Evolutionary conservation across 495 filamentous ascomycete genomes (phyloP).

Genomic region (Penicillium silybi): DNA sequence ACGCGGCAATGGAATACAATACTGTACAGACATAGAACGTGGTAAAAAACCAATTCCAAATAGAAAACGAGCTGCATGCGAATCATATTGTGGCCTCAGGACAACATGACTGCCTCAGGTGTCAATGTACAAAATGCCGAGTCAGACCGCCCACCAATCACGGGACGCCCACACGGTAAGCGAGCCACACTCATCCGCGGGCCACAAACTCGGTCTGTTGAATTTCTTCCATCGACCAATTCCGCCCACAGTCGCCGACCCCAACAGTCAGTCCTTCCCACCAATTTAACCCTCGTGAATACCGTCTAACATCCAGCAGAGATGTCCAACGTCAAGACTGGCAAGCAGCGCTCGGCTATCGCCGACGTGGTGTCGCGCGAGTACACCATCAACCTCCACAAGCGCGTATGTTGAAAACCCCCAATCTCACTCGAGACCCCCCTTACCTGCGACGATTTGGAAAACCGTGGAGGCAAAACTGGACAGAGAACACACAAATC

Average conservation of each 20-base stretch:
- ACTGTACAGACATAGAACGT: background rate
- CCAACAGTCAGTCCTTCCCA: conserved; percentile 35
- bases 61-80: background rate
- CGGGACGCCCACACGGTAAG: conserved; percentile 25
- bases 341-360: conserved; percentile 91
- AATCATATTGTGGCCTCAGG: conserved; percentile 7
- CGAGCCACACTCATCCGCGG: conserved; percentile 44
- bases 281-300: background rate
- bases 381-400: conserved; percentile 99
- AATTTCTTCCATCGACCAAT: conserved; percentile 39
- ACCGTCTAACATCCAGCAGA: conserved; percentile 37
- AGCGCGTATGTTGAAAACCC: conserved; percentile 75
- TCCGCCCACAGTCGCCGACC: conserved; percentile 42
- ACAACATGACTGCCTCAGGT: background rate
- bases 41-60: background rate
- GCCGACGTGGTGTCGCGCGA: conserved; percentile 97
- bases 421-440: conserved; percentile 1
- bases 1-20: background rate
- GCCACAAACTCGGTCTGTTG: conserved; percentile 26
- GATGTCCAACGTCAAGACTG: conserved; percentile 66
- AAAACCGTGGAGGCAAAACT: conserved; percentile 24
- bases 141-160: conserved; percentile 10
- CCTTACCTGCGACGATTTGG: conserved; percentile 21
- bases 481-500: conserved; percentile 31
- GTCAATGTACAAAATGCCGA: background rate